Conservation (phyloP, 208 protist species). For the Acanthamoeba triangularis region DNA sequence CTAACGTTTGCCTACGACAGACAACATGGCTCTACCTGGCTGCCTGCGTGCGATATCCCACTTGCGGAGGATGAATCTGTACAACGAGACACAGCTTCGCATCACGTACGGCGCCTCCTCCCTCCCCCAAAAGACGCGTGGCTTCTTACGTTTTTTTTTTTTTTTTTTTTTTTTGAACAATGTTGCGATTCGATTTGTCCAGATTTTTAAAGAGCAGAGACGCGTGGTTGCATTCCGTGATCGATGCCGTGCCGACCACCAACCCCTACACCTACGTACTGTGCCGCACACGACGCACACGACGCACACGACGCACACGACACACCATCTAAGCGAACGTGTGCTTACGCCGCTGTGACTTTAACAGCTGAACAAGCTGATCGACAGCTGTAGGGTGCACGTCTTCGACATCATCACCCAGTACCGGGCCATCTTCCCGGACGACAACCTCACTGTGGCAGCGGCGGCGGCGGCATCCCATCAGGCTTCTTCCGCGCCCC, state of each 20-base stretch:
- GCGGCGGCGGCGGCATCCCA: not conserved
- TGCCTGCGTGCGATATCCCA: constrained; percentile 77
- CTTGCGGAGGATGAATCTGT: constrained; percentile 77
- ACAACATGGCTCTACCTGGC: constrained; percentile 71
- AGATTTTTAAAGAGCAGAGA: constrained; percentile 39
- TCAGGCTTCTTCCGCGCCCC: not conserved
- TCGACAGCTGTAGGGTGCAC: constrained; percentile 71
- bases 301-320: constrained; percentile 53
- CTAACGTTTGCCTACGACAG: not conserved
- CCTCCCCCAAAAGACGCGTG: not conserved
- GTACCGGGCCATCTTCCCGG: constrained; percentile 83
- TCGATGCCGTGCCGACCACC: not conserved
- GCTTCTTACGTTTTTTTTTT: not conserved
- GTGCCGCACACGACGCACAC: constrained; percentile 21
- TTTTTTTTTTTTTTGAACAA: not conserved
- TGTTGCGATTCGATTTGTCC: not conserved
- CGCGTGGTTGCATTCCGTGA: constrained; percentile 77
- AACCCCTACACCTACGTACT: constrained; percentile 56
- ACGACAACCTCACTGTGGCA: constrained; percentile 16
- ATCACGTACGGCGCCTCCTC: constrained; percentile 62
- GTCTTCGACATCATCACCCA: constrained; percentile 85
- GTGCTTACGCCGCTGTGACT: not conserved
- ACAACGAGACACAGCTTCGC: constrained; percentile 78
- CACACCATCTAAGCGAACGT: not conserved
- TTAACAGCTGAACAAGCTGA: constrained; percentile 34